Conservation (phyloP, 345 rosid species). For the Euphorbia pulcherrima region DNA sequence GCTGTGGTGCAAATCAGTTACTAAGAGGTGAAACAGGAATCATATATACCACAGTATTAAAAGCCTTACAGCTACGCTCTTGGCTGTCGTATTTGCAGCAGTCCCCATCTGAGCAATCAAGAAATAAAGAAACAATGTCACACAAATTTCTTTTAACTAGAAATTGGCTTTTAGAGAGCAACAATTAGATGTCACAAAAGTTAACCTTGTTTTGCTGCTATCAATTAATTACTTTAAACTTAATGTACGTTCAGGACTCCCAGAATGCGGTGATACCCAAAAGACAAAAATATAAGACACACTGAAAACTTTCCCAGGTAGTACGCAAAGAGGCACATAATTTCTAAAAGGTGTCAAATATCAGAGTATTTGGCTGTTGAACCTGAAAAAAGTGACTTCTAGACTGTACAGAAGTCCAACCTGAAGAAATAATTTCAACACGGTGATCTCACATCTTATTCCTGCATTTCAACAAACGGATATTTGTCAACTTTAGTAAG, state of each 20-base stretch:
- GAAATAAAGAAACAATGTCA: too few relatives aligned
- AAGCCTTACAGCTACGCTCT: neutral
- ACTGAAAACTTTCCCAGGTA: neutral
- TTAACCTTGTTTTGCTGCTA: neutral
- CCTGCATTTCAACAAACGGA: slow-evolving; percentile 16
- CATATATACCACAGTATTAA: neutral
- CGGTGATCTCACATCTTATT: slow-evolving; percentile 11
- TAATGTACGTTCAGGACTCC: neutral
- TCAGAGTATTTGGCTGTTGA: neutral
- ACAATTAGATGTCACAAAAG: neutral
- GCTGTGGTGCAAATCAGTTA: too few relatives aligned
- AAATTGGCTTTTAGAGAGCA: too few relatives aligned
- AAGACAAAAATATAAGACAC: neutral
- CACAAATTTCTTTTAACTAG: too few relatives aligned
- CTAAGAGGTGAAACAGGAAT: too few relatives aligned
- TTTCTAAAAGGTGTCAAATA: neutral
- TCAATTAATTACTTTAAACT: neutral
- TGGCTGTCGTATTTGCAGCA: neutral
- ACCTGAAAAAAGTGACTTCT: slow-evolving; percentile 8
- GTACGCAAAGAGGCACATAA: neutral
- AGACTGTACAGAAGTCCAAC: neutral
- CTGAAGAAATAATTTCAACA: neutral
- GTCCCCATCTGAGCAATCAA: neutral
- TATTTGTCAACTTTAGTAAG: neutral
- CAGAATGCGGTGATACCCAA: neutral